A percentile compares a stretch with the other conserved stretches of the same genome.
Evolutionary conservation across 2,329 filamentous ascomycete genomes (phyloP).

Genomic region (Fusarium sp.): DNA sequence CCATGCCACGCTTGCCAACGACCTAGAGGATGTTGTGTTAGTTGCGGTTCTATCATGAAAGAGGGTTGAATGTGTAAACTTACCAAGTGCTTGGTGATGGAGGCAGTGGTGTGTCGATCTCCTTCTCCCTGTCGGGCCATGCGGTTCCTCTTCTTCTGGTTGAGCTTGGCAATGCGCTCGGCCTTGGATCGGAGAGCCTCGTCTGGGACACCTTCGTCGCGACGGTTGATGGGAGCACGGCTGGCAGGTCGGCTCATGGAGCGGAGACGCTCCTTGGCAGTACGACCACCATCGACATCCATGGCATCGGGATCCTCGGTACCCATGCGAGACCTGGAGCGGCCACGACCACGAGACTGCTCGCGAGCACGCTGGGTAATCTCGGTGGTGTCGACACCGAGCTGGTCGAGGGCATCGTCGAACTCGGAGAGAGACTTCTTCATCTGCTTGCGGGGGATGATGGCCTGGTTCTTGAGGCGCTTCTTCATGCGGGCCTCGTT

Average conservation of each 20-base stretch:
- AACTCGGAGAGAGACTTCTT: slow-evolving; percentile 88
- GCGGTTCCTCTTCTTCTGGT: slow-evolving; percentile 98
- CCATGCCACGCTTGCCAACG: slow-evolving; percentile 91
- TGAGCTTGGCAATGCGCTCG: slow-evolving; percentile 86
- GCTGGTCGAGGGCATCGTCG: slow-evolving; percentile 83
- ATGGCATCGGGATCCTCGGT: slow-evolving; percentile 78
- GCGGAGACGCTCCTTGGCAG: slow-evolving; percentile 69
- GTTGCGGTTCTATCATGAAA: neutral
- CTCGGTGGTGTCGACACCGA: slow-evolving; percentile 85
- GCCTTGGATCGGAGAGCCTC: slow-evolving; percentile 77
- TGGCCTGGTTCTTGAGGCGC: slow-evolving; percentile 94
- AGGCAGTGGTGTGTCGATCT: slow-evolving; percentile 86
- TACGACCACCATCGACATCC: slow-evolving; percentile 70
- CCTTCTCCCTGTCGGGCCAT: slow-evolving; percentile 97
- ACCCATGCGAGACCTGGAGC: slow-evolving; percentile 72
- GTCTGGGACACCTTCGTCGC: slow-evolving; percentile 81
- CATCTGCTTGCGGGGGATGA: slow-evolving; percentile 85
- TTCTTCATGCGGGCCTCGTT: slow-evolving; percentile 97
- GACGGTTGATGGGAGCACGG: slow-evolving; percentile 73
- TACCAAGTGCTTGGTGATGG: slow-evolving; percentile 91
- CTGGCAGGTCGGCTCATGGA: slow-evolving; percentile 81
- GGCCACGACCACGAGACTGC: slow-evolving; percentile 73
- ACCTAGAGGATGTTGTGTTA: slow-evolving; percentile 62
- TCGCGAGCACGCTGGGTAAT: slow-evolving; percentile 79
- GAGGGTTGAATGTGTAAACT: slow-evolving; percentile 52